A percentile compares a stretch with the other conserved stretches of the same genome.
Conservation (phyloP, 306 rosid genomes). For the Spatholobus suberectus region DNA sequence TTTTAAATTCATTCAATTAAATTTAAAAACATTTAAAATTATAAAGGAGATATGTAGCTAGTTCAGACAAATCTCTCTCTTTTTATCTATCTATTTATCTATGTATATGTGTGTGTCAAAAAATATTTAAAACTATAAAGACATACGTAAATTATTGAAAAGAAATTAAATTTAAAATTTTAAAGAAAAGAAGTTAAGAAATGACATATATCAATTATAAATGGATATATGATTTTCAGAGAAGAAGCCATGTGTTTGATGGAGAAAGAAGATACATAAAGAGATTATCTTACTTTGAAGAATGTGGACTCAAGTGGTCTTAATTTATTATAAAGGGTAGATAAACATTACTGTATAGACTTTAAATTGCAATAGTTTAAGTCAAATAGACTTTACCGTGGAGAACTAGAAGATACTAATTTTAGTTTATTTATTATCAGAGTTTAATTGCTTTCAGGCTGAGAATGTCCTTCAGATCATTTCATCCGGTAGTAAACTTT, state of each 20-base stretch:
- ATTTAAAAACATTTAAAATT: background rate
- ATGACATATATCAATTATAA: background rate
- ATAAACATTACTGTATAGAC: background rate
- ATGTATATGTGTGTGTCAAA: background rate
- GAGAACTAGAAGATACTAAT: background rate
- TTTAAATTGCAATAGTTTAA: background rate
- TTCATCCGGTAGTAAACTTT: background rate
- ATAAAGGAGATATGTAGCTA: background rate
- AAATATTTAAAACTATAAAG: background rate
- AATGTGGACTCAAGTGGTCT: background rate
- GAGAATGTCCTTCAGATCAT: conserved; percentile 12
- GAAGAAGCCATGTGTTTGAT: background rate
- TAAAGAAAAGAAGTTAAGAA: background rate
- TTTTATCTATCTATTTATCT: background rate
- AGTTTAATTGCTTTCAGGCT: background rate
- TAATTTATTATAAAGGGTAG: background rate
- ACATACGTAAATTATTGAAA: background rate
- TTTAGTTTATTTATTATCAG: conserved; percentile 7
- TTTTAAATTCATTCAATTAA: too few relatives aligned
- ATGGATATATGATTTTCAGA: background rate
- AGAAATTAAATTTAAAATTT: background rate
- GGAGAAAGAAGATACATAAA: background rate
- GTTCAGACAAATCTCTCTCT: background rate
- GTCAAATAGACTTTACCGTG: background rate
- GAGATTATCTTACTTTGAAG: background rate